Percentiles rank a stretch among this genome's conserved stretches.
These are phyloP conservation scores for Yamadazyma endophytica DNA, from an alignment of 805 yeast genomes.

Conservation along the genomic window DNA sequence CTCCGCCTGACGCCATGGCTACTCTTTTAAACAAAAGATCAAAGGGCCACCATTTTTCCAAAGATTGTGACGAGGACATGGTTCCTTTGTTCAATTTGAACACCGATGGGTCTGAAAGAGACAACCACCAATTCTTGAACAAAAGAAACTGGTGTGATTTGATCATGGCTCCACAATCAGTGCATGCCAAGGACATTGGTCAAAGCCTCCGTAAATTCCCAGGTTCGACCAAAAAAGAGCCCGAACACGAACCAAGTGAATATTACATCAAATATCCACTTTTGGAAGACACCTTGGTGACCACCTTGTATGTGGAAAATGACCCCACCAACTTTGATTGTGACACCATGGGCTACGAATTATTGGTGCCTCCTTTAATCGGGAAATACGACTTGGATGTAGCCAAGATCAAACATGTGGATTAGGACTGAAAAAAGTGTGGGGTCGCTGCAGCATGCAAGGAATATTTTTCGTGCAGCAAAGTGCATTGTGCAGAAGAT, in stretches of 20 bases:
- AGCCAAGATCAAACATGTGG: constrained; percentile 28
- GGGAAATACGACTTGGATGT: constrained; percentile 28
- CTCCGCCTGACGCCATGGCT: constrained; percentile 90
- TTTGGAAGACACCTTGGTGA: constrained; percentile 53
- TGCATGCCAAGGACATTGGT: constrained; percentile 13
- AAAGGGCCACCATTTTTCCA: constrained; percentile 62
- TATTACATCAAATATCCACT: constrained; percentile 50
- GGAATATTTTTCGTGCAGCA: no score
- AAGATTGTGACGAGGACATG: constrained; percentile 70
- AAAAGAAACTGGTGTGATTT: constrained; percentile 72
- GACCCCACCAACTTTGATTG: constrained; percentile 47
- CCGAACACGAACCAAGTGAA: constrained; percentile 15
- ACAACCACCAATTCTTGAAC: constrained; percentile 54
- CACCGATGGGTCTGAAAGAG: constrained; percentile 47
- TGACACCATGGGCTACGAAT: constrained; percentile 59
- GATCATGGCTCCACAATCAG: constrained; percentile 43
- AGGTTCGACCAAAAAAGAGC: constrained; percentile 6
- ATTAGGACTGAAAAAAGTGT: no score
- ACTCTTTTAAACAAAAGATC: constrained; percentile 63
- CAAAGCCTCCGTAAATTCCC: no score
- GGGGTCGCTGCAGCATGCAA: no score
- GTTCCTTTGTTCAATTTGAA: constrained; percentile 66
- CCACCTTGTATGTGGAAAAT: constrained; percentile 71
- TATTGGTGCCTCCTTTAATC: constrained; percentile 61
- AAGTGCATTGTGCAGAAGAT: no score